These are phyloP conservation scores for Xylariales sp. DNA, from an alignment of 2,329 filamentous ascomycete species.

Conservation along the genomic window DNA sequence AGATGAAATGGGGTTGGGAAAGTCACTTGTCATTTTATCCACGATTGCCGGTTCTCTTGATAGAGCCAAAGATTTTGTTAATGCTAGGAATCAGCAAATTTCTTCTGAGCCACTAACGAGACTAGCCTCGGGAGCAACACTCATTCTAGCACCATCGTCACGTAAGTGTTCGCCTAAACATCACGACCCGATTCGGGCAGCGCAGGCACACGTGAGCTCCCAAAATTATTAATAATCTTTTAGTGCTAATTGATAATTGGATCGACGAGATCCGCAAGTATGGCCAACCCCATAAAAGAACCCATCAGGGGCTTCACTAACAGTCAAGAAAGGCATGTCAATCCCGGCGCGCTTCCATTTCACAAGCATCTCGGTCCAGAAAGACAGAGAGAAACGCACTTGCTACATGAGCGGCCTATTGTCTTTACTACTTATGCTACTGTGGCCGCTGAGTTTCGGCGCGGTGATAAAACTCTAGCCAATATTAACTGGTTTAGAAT, in stretches of 20 bases:
- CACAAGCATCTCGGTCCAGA: constrained; percentile 28
- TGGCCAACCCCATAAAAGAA: background rate
- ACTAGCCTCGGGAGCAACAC: constrained; percentile 21
- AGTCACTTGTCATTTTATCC: constrained; percentile 29
- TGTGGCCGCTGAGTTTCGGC: constrained; percentile 18
- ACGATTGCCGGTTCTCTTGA: constrained; percentile 26
- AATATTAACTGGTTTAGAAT: constrained; percentile 34
- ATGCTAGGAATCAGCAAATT: constrained; percentile 6
- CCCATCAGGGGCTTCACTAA: background rate
- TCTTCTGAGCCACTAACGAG: background rate
- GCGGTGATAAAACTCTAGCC: constrained; percentile 11
- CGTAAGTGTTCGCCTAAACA: constrained; percentile 15
- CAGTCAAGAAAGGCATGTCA: constrained; percentile 19
- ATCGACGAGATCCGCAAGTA: constrained; percentile 34
- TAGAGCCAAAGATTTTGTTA: constrained; percentile 20
- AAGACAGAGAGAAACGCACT: constrained; percentile 17
- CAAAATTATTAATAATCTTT: background rate
- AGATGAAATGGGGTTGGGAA: constrained; percentile 38
- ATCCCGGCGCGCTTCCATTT: constrained; percentile 23
- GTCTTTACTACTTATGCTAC: constrained; percentile 35
- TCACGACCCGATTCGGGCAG: too few relatives aligned
- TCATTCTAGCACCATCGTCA: constrained; percentile 31
- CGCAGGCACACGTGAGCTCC: background rate
- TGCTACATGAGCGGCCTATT: constrained; percentile 11
- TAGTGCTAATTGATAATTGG: constrained; percentile 33